These are phyloP conservation scores for Andrographis paniculata DNA, from an alignment of 305 asterid genomes.

Conservation along the genomic window DNA sequence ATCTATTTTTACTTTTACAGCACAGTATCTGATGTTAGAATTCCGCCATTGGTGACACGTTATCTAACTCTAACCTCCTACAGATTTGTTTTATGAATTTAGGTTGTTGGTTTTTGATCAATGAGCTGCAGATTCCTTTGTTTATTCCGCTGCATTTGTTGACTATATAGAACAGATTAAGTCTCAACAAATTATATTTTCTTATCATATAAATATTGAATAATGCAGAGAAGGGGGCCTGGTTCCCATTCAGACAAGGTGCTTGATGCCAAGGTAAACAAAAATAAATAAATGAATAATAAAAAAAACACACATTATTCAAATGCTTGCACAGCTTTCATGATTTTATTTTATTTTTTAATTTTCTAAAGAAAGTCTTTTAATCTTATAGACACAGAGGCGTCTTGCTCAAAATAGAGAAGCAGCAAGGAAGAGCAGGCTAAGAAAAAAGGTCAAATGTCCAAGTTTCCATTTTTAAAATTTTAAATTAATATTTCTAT, in stretches of 20 bases:
- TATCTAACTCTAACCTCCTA: neutral
- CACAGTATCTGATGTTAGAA: neutral
- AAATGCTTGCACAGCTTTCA: neutral
- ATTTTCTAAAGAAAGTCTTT: neutral
- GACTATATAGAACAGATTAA: neutral
- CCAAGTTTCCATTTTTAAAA: neutral
- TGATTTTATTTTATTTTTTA: too few species aligned
- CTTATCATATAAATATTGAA: slow-evolving; percentile 11
- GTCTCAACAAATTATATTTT: neutral
- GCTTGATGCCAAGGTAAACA: neutral
- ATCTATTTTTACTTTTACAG: too few species aligned
- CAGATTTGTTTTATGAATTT: neutral
- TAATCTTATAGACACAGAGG: slow-evolving; percentile 54
- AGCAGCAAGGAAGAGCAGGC: slow-evolving; percentile 97
- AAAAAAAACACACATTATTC: too few species aligned
- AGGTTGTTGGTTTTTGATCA: neutral
- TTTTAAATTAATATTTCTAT: neutral
- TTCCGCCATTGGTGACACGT: neutral
- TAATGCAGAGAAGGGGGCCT: slow-evolving; percentile 67
- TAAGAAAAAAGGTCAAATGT: slow-evolving; percentile 64
- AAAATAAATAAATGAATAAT: neutral
- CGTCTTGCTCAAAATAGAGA: slow-evolving; percentile 98
- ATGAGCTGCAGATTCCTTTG: neutral
- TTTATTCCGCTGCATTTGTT: neutral
- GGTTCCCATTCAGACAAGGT: slow-evolving; percentile 55